phyloP scores from a whole-genome alignment of 75 land plant species.

The Isoetes taiwanensis region DNA sequence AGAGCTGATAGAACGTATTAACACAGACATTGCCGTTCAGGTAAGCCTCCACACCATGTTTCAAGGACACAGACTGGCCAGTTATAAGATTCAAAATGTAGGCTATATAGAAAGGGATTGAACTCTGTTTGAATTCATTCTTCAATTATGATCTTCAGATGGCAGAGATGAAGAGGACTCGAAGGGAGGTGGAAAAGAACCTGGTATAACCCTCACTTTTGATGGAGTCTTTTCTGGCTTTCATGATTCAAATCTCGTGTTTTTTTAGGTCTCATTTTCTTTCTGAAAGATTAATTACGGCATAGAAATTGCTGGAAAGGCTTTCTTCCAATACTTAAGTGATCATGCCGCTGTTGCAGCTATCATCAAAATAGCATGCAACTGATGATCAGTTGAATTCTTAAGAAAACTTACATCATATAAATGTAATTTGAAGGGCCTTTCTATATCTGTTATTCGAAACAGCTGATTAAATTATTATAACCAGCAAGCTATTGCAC shows the following conservation, averaged over 20 bases:
- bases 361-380: not conserved
- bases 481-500: too few species aligned
- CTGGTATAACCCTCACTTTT: constrained; percentile 1
- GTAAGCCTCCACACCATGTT: constrained; percentile 8
- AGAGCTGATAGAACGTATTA: constrained; percentile 18
- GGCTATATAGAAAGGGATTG: not conserved
- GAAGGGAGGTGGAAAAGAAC: constrained; percentile 15
- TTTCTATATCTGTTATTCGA: too few species aligned
- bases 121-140: not conserved
- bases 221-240: not conserved
- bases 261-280: not conserved
- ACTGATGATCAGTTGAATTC: too few species aligned
- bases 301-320: not conserved
- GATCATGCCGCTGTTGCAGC: not conserved
- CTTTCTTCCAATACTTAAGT: not conserved
- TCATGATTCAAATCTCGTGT: not conserved
- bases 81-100: not conserved
- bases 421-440: too few species aligned
- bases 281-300: constrained; percentile 9
- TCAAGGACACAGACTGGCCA: not conserved
- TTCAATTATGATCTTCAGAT: constrained; percentile 6
- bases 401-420: too few species aligned
- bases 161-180: constrained; percentile 17
- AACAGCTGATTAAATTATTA: too few species aligned
- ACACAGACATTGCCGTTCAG: constrained; percentile 23